Evolutionary conservation across 805 yeast species (phyloP), one percentile per base, ranked within the genome.

Genomic region (Vanderwaltozyma yarrowii): DNA sequence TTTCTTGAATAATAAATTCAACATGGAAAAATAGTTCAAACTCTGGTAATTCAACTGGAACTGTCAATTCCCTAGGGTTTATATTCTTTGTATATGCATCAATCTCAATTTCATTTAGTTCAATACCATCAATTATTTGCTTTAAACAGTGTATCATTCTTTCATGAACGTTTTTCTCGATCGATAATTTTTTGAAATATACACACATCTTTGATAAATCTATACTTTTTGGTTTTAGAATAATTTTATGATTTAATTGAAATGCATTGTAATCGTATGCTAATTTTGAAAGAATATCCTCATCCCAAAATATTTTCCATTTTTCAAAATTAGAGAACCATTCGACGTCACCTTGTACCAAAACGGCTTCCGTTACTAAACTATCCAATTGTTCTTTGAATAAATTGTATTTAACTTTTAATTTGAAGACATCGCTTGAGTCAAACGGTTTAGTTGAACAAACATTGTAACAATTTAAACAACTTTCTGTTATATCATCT

Each of bases 31-130:
- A 45, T 23, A 45, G 47, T 15, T 45, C 51, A 31, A 50, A 40
- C 20, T 38, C 43, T 4, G 61, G 61, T 28, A 58, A 30, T 17
- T 44, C 48, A 2, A 58, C 60, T 0, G 60, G 60, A 4, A 57
- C 56, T 14, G 42, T 33, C 15, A 58, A 35, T 24, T 36, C 39
- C 16, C 48, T 39, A 7, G 47, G 39, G 11, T 32, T 18, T 24
- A 55, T 17, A 33, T 55, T 54, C 26, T 49, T 41, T 2, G 51
- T 35, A 31, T 51, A 54, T 8, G 46, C 57, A 17, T 25, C 32
- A n/a, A 53, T 39, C 21, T 56, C 60, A 15, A 50, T 41, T 16
- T 44, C 47, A 15, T 43, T 42, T 16, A 56, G 24, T 21, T 37
- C 37, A 11, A 45, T 39, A 30, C 62, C 62, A 1, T 33, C 29